Conservation (phyloP, 345 rosid species). For the Gossypium anomalum region DNA sequence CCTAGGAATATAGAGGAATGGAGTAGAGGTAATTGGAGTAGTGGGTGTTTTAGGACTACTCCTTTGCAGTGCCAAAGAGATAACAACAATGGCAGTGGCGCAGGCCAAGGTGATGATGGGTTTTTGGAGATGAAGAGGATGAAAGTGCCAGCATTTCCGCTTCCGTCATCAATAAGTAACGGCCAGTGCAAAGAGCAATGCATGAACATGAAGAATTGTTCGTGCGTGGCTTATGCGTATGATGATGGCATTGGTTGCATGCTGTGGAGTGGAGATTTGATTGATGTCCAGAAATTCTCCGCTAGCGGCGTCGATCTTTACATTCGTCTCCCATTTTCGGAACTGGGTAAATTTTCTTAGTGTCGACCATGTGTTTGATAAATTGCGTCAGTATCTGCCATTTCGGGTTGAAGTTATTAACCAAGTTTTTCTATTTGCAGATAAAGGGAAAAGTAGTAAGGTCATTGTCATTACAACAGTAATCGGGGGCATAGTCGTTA, state of each 20-base stretch:
- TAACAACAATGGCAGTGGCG: constrained; percentile 25
- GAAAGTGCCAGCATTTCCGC: constrained; percentile 39
- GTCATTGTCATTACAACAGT: too few relatives aligned
- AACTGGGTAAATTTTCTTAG: background rate
- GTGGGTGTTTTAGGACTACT: constrained; percentile 43
- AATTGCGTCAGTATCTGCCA: too few relatives aligned
- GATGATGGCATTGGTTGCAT: background rate
- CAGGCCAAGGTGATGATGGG: constrained; percentile 36
- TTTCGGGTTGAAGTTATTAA: too few relatives aligned
- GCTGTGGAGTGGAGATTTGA: background rate
- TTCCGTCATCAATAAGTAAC: constrained; percentile 7
- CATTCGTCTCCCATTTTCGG: background rate
- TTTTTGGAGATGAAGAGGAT: constrained; percentile 33
- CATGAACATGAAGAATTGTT: constrained; percentile 35
- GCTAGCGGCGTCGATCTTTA: background rate
- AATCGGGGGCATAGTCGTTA: too few relatives aligned
- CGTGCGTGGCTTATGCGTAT: constrained; percentile 44
- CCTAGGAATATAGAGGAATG: constrained; percentile 49
- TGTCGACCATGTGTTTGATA: too few relatives aligned
- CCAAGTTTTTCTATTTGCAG: too few relatives aligned
- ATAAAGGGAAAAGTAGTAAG: too few relatives aligned
- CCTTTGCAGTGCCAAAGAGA: constrained; percentile 30
- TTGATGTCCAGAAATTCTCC: background rate
- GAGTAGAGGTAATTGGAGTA: constrained; percentile 32
- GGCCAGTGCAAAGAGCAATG: constrained; percentile 31